Percentiles rank a stretch among this genome's conserved stretches.
phyloP scores from a whole-genome alignment of 331 rosid genomes.

The Prunus yedoensis region DNA sequence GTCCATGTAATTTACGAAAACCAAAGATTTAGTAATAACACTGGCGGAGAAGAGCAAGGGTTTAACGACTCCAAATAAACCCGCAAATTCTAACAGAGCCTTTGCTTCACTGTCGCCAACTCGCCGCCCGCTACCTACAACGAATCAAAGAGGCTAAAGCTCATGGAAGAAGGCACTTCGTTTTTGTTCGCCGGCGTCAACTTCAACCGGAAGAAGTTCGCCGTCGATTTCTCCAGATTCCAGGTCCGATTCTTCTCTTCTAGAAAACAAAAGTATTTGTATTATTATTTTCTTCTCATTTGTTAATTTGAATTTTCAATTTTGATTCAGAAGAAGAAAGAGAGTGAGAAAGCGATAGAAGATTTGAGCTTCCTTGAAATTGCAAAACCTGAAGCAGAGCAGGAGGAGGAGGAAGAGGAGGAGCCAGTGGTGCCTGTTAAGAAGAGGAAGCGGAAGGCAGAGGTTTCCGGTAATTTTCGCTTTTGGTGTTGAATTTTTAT shows the following conservation, averaged over 20 bases:
- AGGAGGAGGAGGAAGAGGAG: conserved; percentile 42
- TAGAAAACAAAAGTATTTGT: background rate
- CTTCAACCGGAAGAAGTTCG: conserved; percentile 68
- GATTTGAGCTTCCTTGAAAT: conserved; percentile 33
- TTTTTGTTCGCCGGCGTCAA: conserved; percentile 77
- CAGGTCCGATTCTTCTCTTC: conserved; percentile 39
- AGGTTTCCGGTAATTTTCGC: conserved; percentile 42
- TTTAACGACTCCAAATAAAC: background rate
- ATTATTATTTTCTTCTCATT: background rate
- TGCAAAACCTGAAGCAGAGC: conserved; percentile 34
- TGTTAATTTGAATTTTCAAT: background rate
- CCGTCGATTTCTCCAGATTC: conserved; percentile 65
- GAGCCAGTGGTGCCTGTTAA: conserved; percentile 27
- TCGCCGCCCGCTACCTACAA: background rate
- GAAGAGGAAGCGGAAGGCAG: conserved; percentile 76
- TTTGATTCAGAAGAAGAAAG: conserved; percentile 40
- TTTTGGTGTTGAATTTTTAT: background rate
- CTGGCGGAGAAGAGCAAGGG: background rate
- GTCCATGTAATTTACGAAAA: background rate
- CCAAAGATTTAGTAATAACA: background rate
- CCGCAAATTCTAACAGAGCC: background rate
- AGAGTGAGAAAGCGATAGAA: conserved; percentile 29
- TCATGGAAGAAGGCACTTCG: conserved; percentile 66
- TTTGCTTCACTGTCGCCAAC: background rate
- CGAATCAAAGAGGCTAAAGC: background rate